Conservation (phyloP, 805 yeast genomes). For the Saccharomyces jurei region DNA sequence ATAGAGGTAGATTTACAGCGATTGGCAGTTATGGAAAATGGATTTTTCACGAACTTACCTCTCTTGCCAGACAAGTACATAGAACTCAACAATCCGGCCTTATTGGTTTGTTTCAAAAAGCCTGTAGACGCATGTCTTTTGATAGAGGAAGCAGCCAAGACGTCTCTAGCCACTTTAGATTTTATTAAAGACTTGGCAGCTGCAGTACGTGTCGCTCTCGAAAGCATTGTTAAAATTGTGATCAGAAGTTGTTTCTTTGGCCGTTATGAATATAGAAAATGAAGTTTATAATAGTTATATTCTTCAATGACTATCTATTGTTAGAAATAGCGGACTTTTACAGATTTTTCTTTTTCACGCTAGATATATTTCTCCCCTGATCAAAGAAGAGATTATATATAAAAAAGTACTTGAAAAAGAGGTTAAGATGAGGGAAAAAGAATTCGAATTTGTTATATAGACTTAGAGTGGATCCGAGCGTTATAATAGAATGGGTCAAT, state of each 20-base stretch:
- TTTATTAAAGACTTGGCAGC: background rate
- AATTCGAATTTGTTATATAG: background rate
- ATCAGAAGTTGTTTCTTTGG: background rate
- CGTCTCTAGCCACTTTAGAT: background rate
- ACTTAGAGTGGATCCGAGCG: background rate
- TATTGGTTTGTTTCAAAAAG: conserved; percentile 2
- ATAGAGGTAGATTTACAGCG: conserved; percentile 44
- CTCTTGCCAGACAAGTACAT: conserved; percentile 4
- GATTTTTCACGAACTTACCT: conserved; percentile 10
- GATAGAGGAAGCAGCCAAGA: conserved; percentile 1
- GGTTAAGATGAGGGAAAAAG: background rate
- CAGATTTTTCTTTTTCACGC: background rate
- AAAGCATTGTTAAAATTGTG: background rate
- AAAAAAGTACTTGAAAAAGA: background rate
- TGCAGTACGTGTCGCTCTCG: background rate
- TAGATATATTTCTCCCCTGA: background rate
- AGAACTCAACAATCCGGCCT: background rate
- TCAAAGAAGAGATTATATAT: background rate
- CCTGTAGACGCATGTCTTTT: conserved; percentile 11
- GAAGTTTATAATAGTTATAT: background rate
- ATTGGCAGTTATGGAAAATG: conserved; percentile 1
- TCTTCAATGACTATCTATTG: background rate
- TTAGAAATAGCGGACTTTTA: background rate
- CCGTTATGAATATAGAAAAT: background rate
- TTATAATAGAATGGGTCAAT: background rate